Evolutionary conservation across 768 basidiomycete genomes (phyloP), one percentile per base, ranked within the genome.

Genomic region (Leccinum fibrillosum): DNA sequence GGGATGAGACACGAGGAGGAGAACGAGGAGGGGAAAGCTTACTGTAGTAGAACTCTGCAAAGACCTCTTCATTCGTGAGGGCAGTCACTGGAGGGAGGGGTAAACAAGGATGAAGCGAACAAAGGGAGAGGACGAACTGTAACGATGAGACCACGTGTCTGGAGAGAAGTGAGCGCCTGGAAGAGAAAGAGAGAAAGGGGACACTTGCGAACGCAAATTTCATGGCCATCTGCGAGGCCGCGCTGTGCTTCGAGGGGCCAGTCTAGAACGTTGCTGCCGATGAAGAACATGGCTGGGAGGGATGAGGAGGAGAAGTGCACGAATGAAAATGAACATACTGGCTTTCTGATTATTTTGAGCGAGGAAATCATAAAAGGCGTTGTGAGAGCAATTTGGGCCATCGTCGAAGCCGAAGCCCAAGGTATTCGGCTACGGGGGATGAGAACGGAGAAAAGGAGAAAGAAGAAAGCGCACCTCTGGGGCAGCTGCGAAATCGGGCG

Each of bases 41-140:
- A 82, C 83, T 84, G 72, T 90, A 93, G 58, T 86, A 90, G 17
- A 93, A 76, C 70, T 92, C 90, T 4, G 89, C 89, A 57, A 91
- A 89, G 4, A 83, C 86, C 60, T 86, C 74, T 62, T 82, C 75
- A 66, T 85, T 91, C 9, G 78, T 71, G 44, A 87, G 75, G 2
- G 82, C 66, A 0, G 87, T 87, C 82, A 80, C 84, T 85, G 56
- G 2, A 52, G 5, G 11, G 13, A 28, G 30, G 49, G 32, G 37
- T 56, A 25, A 61, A 50, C 17, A 37, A 21, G n/a, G 1, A 11
- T 11, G 6, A 25, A 0, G 52, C 1, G 5, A 17, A 1, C 0
- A 21, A 12, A 8, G 44, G 1, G 21, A 5, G 10, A 50, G 7
- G 0, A 66, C 80, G 56, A 60, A 84, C 82, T 86, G 52, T 82